A percentile compares a stretch with the other conserved stretches of the same genome.
phyloP scores from a whole-genome alignment of 139 green algal genomes.

The Bryopsis sp. region DNA sequence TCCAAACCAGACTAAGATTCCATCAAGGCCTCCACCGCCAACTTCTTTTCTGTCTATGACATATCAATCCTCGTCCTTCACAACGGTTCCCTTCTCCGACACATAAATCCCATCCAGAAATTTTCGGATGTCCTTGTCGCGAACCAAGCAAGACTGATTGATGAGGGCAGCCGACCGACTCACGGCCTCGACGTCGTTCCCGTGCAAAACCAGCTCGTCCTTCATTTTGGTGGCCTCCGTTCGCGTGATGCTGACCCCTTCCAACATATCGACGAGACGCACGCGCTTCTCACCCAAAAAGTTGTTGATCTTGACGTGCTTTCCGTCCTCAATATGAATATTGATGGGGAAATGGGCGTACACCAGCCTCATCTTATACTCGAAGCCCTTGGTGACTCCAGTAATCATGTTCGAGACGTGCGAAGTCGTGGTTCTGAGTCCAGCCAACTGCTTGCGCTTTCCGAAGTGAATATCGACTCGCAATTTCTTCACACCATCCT shows the following conservation, averaged over 20 bases:
- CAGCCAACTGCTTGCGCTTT: slow-evolving; percentile 82
- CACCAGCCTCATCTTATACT: slow-evolving; percentile 99
- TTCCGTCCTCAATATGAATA: slow-evolving; percentile 82
- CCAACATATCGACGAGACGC: slow-evolving; percentile 85
- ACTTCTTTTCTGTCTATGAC: too few relatives aligned
- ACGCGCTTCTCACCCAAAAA: slow-evolving; percentile 99
- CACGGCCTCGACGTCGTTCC: slow-evolving; percentile 96
- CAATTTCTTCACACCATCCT: slow-evolving; percentile 62
- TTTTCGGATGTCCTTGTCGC: slow-evolving; percentile 98
- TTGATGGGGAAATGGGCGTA: slow-evolving; percentile 99
- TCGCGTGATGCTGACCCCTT: slow-evolving; percentile 68
- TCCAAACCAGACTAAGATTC: too few relatives aligned
- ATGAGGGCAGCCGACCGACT: slow-evolving; percentile 68
- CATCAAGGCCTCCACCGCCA: too few relatives aligned
- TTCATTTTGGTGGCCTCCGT: slow-evolving; percentile 84
- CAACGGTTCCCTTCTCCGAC: slow-evolving; percentile 67
- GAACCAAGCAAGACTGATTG: slow-evolving; percentile 70
- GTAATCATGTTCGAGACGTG: slow-evolving; percentile 88
- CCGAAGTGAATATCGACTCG: slow-evolving; percentile 82
- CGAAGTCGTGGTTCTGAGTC: slow-evolving; percentile 78
- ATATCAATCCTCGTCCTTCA: slow-evolving; percentile 35
- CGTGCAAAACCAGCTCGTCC: slow-evolving; percentile 90
- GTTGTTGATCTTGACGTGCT: slow-evolving; percentile 91
- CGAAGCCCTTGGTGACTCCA: slow-evolving; percentile 77
- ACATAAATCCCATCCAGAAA: slow-evolving; percentile 99